phyloP scores from a whole-genome alignment of 257 asterid genomes.

The Gentiana macrophylla region DNA sequence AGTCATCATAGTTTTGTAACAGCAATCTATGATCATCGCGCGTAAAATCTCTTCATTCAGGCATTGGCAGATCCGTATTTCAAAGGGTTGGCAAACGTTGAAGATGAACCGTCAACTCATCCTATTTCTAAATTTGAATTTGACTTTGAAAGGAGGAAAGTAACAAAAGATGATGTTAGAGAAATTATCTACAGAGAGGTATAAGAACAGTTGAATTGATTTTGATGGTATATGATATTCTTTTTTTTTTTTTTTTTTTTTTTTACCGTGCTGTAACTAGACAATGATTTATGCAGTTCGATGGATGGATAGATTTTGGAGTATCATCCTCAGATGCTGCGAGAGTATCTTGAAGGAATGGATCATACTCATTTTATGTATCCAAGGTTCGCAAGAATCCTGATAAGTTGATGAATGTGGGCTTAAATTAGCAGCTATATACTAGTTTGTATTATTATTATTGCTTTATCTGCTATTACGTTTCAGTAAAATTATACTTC shows the following conservation, averaged over 20 bases:
- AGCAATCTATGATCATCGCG: background rate
- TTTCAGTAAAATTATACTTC: too few relatives aligned
- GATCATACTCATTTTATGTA: slow-evolving; percentile 94
- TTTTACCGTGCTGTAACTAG: slow-evolving; percentile 14
- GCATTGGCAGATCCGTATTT: slow-evolving; percentile 90
- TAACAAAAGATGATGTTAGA: slow-evolving; percentile 66
- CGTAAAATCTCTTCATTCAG: slow-evolving; percentile 26
- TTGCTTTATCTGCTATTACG: background rate
- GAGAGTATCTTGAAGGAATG: slow-evolving; percentile 83
- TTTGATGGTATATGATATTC: background rate
- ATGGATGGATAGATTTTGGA: slow-evolving; percentile 76
- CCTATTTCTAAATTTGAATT: slow-evolving; percentile 85
- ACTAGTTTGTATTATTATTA: too few relatives aligned
- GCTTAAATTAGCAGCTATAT: too few relatives aligned
- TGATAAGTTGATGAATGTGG: too few relatives aligned
- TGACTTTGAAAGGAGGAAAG: slow-evolving; percentile 77
- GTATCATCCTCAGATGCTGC: slow-evolving; percentile 99
- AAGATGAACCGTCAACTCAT: slow-evolving; percentile 74
- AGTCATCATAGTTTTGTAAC: background rate
- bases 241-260: slow-evolving; percentile 13
- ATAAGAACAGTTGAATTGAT: slow-evolving; percentile 8
- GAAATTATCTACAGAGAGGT: slow-evolving; percentile 93
- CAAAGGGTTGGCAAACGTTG: slow-evolving; percentile 63
- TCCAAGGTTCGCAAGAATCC: slow-evolving; percentile 63
- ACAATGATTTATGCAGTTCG: slow-evolving; percentile 22